phyloP scores from a whole-genome alignment of 1,139 yeast species.

The Torulaspora globosa region DNA sequence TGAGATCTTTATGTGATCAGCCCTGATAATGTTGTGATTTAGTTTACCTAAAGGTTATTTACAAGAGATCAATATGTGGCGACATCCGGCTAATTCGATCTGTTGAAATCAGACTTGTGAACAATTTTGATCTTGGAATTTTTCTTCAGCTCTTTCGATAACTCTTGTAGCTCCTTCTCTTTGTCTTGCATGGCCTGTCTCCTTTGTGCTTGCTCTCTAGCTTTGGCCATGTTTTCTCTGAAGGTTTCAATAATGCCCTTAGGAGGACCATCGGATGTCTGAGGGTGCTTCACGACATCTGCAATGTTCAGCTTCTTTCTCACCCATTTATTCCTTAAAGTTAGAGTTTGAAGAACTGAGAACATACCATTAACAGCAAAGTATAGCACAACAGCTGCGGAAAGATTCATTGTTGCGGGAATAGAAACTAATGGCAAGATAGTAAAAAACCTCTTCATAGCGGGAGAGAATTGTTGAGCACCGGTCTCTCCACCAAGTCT shows the following conservation, averaged over 20 bases:
- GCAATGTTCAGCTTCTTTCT: slow-evolving; percentile 62
- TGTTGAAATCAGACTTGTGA: slow-evolving; percentile 32
- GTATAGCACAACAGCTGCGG: slow-evolving; percentile 80
- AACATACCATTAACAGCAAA: slow-evolving; percentile 76
- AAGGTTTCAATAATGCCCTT: slow-evolving; percentile 50
- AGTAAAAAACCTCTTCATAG: slow-evolving; percentile 67
- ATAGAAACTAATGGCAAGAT: slow-evolving; percentile 76
- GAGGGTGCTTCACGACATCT: slow-evolving; percentile 53
- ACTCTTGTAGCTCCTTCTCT: slow-evolving; percentile 34
- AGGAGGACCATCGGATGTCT: slow-evolving; percentile 39
- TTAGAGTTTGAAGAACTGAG: slow-evolving; percentile 65
- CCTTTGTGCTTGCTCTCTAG: slow-evolving; percentile 49
- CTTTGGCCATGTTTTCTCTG: slow-evolving; percentile 57
- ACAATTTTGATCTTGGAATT: slow-evolving; percentile 39
- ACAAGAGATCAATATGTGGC: slow-evolving; percentile 2
- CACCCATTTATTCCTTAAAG: slow-evolving; percentile 56
- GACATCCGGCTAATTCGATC: slow-evolving; percentile 3
- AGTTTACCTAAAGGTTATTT: background rate
- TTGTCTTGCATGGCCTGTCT: slow-evolving; percentile 37
- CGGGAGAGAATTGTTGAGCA: slow-evolving; percentile 64
- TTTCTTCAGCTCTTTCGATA: slow-evolving; percentile 34
- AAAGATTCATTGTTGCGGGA: slow-evolving; percentile 78
- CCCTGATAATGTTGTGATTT: no score
- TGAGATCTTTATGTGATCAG: background rate
- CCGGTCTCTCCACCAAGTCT: slow-evolving; percentile 93